Evolutionary conservation across 352 stramenopile genomes (phyloP).

Genomic region (Salisapilia sapeloensis): DNA sequence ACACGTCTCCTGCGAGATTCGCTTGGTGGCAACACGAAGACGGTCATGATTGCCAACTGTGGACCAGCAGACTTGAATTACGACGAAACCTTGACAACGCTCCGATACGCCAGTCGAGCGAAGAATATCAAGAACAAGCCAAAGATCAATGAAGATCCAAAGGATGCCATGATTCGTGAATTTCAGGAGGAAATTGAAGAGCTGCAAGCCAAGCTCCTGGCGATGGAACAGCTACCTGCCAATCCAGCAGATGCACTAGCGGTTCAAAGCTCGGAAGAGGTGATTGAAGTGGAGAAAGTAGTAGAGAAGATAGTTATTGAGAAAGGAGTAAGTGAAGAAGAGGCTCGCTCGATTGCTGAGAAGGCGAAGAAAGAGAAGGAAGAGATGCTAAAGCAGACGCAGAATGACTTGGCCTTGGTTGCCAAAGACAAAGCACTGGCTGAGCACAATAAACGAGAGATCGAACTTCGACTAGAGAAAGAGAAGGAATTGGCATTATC

Average conservation of each 20-base stretch:
- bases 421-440: conserved; percentile 73
- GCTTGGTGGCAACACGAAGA: conserved; percentile 95
- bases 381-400: conserved; percentile 46
- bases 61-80: conserved; percentile 97
- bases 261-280: conserved; percentile 8
- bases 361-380: conserved; percentile 63
- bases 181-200: conserved; percentile 94
- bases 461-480: conserved; percentile 70
- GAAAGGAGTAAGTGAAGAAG: conserved; percentile 65
- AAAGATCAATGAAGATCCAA: conserved; percentile 97
- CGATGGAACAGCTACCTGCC: conserved; percentile 28
- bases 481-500: conserved; percentile 67
- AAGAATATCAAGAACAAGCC: conserved; percentile 99
- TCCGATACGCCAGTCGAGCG: conserved; percentile 93
- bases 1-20: conserved; percentile 94
- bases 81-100: conserved; percentile 87
- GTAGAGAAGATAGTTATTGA: conserved; percentile 74
- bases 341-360: conserved; percentile 48
- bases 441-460: conserved; percentile 76
- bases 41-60: conserved; percentile 96
- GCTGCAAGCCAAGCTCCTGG: conserved; percentile 73
- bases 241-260: conserved; percentile 1
- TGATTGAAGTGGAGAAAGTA: conserved; percentile 72
- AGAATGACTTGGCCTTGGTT: conserved; percentile 42
- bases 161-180: conserved; percentile 95